Evolutionary conservation across 2,329 filamentous ascomycete genomes (phyloP).

Genomic region (Diplodia mutila): DNA sequence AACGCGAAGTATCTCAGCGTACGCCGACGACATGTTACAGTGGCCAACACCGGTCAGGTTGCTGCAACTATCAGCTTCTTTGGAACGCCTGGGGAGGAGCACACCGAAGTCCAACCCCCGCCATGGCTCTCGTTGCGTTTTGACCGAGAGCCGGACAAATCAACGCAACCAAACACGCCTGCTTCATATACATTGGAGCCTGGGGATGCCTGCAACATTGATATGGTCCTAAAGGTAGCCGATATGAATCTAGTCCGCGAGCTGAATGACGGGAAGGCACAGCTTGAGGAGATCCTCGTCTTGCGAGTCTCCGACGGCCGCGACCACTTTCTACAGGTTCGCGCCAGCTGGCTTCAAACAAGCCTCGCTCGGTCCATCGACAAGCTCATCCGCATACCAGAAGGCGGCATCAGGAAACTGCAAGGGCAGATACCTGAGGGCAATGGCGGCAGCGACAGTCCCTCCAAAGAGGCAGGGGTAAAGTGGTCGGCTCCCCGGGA

Average conservation of each 20-base stretch:
- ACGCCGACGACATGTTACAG: slow-evolving; percentile 70
- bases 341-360: slow-evolving; percentile 77
- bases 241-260: slow-evolving; percentile 65
- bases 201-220: slow-evolving; percentile 76
- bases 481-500: slow-evolving; percentile 84
- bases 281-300: slow-evolving; percentile 84
- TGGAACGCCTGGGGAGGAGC: slow-evolving; percentile 64
- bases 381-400: slow-evolving; percentile 82
- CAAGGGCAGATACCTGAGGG: slow-evolving; percentile 56
- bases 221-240: slow-evolving; percentile 69
- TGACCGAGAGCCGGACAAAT: slow-evolving; percentile 53
- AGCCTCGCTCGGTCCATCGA: slow-evolving; percentile 85
- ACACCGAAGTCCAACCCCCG: slow-evolving; percentile 51
- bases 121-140: slow-evolving; percentile 75
- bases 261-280: slow-evolving; percentile 69
- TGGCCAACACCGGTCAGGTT: slow-evolving; percentile 90
- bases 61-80: slow-evolving; percentile 79
- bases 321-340: slow-evolving; percentile 88
- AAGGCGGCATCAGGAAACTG: slow-evolving; percentile 75
- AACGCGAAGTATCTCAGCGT: slow-evolving; percentile 70
- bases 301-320: slow-evolving; percentile 80
- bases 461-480: slow-evolving; percentile 51
- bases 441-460: slow-evolving; percentile 28
- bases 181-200: slow-evolving; percentile 73
- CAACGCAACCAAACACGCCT: slow-evolving; percentile 6